phyloP scores from a whole-genome alignment of 495 filamentous ascomycete species.

The Aspergillus homomorphus region DNA sequence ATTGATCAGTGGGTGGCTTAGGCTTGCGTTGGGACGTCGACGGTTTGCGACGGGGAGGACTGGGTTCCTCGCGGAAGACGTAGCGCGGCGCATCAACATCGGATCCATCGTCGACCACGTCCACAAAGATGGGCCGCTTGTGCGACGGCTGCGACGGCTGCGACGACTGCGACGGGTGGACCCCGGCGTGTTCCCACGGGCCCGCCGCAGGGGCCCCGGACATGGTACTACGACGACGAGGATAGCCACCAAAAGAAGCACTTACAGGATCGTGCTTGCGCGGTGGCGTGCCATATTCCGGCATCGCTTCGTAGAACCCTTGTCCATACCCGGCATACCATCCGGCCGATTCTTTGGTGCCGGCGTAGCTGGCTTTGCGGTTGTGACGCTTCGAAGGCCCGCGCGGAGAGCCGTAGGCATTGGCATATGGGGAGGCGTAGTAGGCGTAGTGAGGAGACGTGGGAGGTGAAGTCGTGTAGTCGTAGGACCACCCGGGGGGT shows the following conservation, averaged over 20 bases:
- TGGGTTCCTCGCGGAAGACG: conserved; percentile 25
- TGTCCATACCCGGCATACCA: conserved; percentile 41
- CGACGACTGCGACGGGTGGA: conserved; percentile 38
- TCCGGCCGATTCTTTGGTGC: conserved; percentile 38
- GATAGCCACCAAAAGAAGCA: conserved; percentile 48
- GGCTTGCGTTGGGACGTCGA: conserved; percentile 44
- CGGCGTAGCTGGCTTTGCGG: conserved; percentile 48
- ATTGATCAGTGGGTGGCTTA: conserved; percentile 51
- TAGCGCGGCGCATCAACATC: conserved; percentile 34
- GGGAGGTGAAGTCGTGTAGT: conserved; percentile 50
- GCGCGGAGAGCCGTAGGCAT: conserved; percentile 38
- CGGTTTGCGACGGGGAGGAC: conserved; percentile 34
- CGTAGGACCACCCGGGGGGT: conserved; percentile 49
- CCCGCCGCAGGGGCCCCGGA: conserved; percentile 34
- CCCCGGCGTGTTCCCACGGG: conserved; percentile 38
- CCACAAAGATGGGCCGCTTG: conserved; percentile 51
- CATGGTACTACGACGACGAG: conserved; percentile 38
- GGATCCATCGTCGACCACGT: conserved; percentile 55
- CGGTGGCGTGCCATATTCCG: conserved; percentile 48
- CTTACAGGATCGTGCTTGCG: conserved; percentile 59
- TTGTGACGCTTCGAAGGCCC: conserved; percentile 41
- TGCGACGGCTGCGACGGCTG: conserved; percentile 41
- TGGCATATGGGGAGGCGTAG: conserved; percentile 44
- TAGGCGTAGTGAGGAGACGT: conserved; percentile 50
- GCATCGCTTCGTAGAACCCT: conserved; percentile 43